A percentile compares a stretch with the other conserved stretches of the same genome.
phyloP scores from a whole-genome alignment of 2,329 filamentous ascomycete species.

The Claviceps purpurea region DNA sequence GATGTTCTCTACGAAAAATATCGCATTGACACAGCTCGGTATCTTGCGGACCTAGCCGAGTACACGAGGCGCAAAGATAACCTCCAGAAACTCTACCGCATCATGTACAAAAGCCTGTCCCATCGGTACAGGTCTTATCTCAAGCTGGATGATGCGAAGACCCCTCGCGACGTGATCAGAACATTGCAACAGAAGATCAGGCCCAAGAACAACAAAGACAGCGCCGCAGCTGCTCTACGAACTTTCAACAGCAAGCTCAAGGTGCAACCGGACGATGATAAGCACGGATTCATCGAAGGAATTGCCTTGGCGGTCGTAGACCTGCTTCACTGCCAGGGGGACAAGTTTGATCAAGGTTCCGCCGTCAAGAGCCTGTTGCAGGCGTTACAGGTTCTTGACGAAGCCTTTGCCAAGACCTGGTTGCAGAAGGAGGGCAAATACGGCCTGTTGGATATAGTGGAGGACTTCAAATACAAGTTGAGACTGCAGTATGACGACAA shows the following conservation, averaged over 20 bases:
- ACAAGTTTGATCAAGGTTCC: slow-evolving; percentile 2
- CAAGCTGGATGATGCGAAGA: slow-evolving; percentile 3
- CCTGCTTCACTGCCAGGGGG: slow-evolving; percentile 3
- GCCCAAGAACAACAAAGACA: background rate
- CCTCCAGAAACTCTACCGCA: slow-evolving; percentile 4
- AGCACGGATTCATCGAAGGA: slow-evolving; percentile 3
- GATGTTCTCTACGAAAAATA: slow-evolving; percentile 6
- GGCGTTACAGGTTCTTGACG: slow-evolving; percentile 3
- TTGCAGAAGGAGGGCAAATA: background rate
- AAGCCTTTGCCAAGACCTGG: slow-evolving; percentile 2
- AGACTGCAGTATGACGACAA: background rate
- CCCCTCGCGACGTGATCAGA: slow-evolving; percentile 6
- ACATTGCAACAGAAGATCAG: slow-evolving; percentile 1
- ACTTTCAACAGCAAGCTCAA: slow-evolving; percentile 1
- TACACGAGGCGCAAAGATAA: slow-evolving; percentile 3
- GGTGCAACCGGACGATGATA: slow-evolving; percentile 3
- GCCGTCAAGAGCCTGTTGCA: slow-evolving; percentile 1
- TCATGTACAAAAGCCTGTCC: slow-evolving; percentile 5
- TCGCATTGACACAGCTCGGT: slow-evolving; percentile 5
- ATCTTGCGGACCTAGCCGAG: slow-evolving; percentile 1
- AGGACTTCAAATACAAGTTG: slow-evolving; percentile 5
- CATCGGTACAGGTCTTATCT: slow-evolving; percentile 5
- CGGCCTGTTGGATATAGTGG: slow-evolving; percentile 5
- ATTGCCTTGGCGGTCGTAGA: slow-evolving; percentile 4
- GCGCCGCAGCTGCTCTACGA: background rate